Conservation (phyloP, 352 stramenopile species). For the Pilasporangium apinafurcum region DNA sequence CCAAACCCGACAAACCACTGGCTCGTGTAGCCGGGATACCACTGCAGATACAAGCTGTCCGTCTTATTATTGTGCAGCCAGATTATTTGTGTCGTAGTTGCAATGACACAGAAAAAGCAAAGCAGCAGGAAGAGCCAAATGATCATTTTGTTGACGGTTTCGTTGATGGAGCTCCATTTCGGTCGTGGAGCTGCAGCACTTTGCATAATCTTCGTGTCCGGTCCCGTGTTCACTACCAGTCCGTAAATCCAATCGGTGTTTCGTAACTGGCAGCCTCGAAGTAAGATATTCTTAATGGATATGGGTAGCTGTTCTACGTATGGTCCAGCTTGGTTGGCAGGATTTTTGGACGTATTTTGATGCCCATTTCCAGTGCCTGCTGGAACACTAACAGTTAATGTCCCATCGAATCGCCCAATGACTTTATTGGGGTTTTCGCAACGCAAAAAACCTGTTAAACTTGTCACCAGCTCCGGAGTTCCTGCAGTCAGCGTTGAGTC, state of each 20-base stretch:
- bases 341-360: conserved; percentile 6
- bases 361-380: conserved; percentile 1
- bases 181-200: conserved; percentile 42
- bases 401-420: conserved; percentile 75
- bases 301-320: conserved; percentile 44
- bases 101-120: conserved; percentile 42
- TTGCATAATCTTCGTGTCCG: conserved; percentile 85
- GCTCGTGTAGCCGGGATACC: conserved; percentile 29
- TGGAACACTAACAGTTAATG: conserved; percentile 23
- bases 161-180: conserved; percentile 84
- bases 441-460: conserved; percentile 41
- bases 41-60: conserved; percentile 43
- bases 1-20: conserved; percentile 83
- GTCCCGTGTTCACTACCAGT: conserved; percentile 83
- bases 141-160: conserved; percentile 77
- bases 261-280: conserved; percentile 80
- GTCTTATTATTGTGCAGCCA: conserved; percentile 53
- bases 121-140: conserved; percentile 70
- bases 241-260: conserved; percentile 89
- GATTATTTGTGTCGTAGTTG: conserved; percentile 48
- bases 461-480: conserved; percentile 22
- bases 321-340: conserved; percentile 1
- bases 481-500: conserved; percentile 46
- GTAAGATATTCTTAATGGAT: conserved; percentile 83
- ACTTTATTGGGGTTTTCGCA: conserved; percentile 77